Evolutionary conservation across 179 eudicot genomes (phyloP).

Genomic region (Nepenthes alata): DNA sequence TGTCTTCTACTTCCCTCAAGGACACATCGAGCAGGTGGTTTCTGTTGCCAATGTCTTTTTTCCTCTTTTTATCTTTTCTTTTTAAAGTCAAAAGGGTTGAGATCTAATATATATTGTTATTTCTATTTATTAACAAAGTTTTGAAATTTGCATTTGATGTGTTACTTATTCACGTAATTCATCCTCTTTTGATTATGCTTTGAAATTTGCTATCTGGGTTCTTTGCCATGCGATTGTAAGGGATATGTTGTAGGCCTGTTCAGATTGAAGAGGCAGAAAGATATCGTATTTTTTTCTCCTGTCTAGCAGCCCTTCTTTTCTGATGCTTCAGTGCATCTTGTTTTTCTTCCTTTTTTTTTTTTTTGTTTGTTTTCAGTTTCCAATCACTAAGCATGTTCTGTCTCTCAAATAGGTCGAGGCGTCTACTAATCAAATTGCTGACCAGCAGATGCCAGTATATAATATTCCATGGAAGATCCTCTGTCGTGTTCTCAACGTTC

Average conservation of each 20-base stretch:
- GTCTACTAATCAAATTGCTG: slow-evolving; percentile 81
- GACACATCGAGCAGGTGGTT: slow-evolving; percentile 88
- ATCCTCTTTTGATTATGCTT: too few relatives aligned
- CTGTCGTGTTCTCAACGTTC: slow-evolving; percentile 69
- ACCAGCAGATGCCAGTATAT: slow-evolving; percentile 82
- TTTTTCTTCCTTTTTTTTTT: not conserved
- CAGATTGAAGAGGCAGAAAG: too few relatives aligned
- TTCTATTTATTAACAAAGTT: too few relatives aligned
- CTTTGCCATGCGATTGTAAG: too few relatives aligned
- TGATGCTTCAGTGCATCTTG: not conserved
- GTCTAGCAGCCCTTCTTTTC: not conserved
- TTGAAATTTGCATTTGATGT: too few relatives aligned
- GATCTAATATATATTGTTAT: not conserved
- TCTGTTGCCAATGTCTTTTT: not conserved
- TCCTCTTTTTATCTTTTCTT: not conserved
- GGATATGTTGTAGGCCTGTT: too few relatives aligned
- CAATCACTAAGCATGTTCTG: not conserved
- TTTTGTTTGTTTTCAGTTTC: not conserved
- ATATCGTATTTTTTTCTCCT: too few relatives aligned
- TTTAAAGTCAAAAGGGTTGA: not conserved
- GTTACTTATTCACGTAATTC: too few relatives aligned
- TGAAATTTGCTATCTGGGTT: too few relatives aligned
- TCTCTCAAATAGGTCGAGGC: slow-evolving; percentile 58
- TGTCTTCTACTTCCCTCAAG: slow-evolving; percentile 94
- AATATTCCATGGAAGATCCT: slow-evolving; percentile 82